Evolutionary conservation across 257 asterid genomes (phyloP).

Genomic region (Solanum raphanifolium): DNA sequence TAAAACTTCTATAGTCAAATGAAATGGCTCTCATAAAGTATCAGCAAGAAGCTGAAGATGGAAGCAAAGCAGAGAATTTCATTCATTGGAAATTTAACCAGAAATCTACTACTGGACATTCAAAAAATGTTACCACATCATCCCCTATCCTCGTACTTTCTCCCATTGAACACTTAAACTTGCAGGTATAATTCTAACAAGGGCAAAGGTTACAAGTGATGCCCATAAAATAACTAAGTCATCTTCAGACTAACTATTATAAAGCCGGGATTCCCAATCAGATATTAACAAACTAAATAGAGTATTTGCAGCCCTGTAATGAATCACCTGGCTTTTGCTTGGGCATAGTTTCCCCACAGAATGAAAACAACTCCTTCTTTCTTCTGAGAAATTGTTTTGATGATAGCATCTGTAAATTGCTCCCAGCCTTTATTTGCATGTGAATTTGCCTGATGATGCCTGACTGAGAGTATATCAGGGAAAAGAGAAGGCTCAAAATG

Average conservation of each 20-base stretch:
- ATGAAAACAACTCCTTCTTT: constrained; percentile 83
- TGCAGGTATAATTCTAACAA: background rate
- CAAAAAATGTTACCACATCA: background rate
- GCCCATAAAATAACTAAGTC: background rate
- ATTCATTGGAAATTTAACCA: background rate
- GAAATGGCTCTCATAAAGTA: background rate
- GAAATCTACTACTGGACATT: background rate
- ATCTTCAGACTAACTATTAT: background rate
- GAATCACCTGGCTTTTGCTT: constrained; percentile 71
- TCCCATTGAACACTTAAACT: background rate
- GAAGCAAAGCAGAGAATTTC: background rate
- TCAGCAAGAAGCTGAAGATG: background rate
- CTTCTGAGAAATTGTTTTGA: constrained; percentile 64
- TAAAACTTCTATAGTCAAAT: background rate
- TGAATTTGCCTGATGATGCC: constrained; percentile 82
- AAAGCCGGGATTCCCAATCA: background rate
- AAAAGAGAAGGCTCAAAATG: background rate
- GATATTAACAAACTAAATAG: background rate
- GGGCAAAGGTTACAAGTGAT: background rate
- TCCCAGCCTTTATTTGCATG: constrained; percentile 99
- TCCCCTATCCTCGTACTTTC: background rate
- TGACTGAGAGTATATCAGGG: constrained; percentile 37
- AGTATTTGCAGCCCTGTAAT: background rate
- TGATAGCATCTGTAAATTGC: constrained; percentile 91
- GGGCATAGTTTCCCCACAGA: constrained; percentile 99